Evolutionary conservation across 2,329 filamentous ascomycete species (phyloP), one percentile per base, ranked within the genome.

Genomic region (Nigrospora oryzae): DNA sequence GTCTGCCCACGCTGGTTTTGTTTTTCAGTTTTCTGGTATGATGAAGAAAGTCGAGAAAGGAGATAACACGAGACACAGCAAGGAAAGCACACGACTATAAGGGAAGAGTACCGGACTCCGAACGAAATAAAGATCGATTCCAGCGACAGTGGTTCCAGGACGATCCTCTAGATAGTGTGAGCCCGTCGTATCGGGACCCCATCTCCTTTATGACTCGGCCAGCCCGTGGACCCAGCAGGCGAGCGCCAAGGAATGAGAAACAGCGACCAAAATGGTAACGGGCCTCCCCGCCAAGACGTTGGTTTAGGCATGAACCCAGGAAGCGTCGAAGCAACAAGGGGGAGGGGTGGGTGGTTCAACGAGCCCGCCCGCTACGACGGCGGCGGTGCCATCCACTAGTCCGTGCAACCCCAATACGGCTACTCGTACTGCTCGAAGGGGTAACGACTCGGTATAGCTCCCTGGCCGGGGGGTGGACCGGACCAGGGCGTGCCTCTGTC

Each of bases 211-310:
- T 45, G 30, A 45, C 31, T 33, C 38, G 38, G 39, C 31, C 38
- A 23, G 30, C 14, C 30, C 40, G 36, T 4, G 34, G 34, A 30
- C 40, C 38, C 23, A 19, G 50, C 44, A 50, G 41, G 43, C 41
- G 30, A 43, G 43, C 49, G 53, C 53, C 54, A 55, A 55, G 54
- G 52, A 47, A 49, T 46, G 43, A 49, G 51, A 55, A 54, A 51
- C 48, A 47, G 15, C 14, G 15, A 44, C 16, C 10, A 33, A 41
- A 40, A 34, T 40, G 34, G 39, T 38, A 41, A 36, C 36, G 44
- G 34, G 15, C 34, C 37, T 38, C 19, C 28, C 16, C 17, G 44
- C 44, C 39, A 46, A 42, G 39, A 30, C 33, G 38, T 28, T 38
- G 14, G 35, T 16, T 42, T 10, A 12, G 19, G 19, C 36, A 36